Conservation (phyloP, 2,329 filamentous ascomycete species). For the Aureobasidium sp. region DNA sequence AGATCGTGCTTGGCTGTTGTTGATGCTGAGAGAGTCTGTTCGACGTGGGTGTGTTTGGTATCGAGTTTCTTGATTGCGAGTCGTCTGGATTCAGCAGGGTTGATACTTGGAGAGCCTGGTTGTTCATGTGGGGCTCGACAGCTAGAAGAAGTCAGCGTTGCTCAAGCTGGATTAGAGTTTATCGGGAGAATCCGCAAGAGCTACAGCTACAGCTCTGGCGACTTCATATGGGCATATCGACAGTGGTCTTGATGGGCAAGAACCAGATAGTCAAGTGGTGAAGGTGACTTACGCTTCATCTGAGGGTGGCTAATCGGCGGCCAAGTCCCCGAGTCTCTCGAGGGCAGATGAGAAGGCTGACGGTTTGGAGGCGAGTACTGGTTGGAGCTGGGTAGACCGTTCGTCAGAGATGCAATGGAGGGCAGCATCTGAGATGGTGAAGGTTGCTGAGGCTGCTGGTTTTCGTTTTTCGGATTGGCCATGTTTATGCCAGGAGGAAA, state of each 20-base stretch:
- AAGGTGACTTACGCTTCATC: slow-evolving; percentile 31
- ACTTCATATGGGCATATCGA: no score
- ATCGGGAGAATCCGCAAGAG: background rate
- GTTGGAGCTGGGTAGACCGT: slow-evolving; percentile 27
- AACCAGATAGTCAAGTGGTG: background rate
- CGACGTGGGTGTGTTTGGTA: slow-evolving; percentile 39
- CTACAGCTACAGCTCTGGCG: background rate
- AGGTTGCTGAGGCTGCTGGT: slow-evolving; percentile 15
- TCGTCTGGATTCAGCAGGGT: slow-evolving; percentile 46
- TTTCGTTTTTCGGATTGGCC: slow-evolving; percentile 12
- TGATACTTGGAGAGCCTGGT: slow-evolving; percentile 41
- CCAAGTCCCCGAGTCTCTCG: slow-evolving; percentile 33
- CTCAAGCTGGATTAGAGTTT: background rate
- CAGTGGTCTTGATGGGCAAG: background rate
- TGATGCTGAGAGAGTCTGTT: slow-evolving; percentile 27
- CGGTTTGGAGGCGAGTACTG: slow-evolving; percentile 25
- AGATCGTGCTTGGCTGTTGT: slow-evolving; percentile 25
- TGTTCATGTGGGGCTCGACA: slow-evolving; percentile 20
- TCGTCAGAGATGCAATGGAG: slow-evolving; percentile 32
- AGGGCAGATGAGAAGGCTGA: slow-evolving; percentile 26
- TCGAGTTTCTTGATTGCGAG: slow-evolving; percentile 37
- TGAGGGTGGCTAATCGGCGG: slow-evolving; percentile 25
- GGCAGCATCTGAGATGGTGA: slow-evolving; percentile 23
- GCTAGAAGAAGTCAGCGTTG: background rate
- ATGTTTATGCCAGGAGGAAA: slow-evolving; percentile 9